Evolutionary conservation across 345 rosid genomes (phyloP).

Genomic region (Ceriops decandra): DNA sequence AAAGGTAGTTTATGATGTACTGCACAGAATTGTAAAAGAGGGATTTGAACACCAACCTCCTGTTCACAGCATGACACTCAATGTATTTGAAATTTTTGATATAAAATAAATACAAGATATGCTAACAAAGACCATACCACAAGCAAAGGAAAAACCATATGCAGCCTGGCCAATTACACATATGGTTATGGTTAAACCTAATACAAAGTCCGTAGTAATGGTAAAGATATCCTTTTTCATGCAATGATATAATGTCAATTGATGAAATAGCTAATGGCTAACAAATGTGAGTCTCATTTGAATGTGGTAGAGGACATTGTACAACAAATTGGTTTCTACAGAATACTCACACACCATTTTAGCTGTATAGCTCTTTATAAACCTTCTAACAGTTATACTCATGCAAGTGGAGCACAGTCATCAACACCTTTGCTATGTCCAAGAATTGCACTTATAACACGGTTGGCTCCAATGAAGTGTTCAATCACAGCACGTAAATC

Average conservation of each 20-base stretch:
- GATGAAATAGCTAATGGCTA: neutral
- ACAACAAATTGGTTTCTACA: no score
- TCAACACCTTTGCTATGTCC: conserved; percentile 29
- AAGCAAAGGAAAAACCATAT: neutral
- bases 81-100: no score
- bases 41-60: no score
- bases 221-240: neutral
- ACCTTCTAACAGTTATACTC: neutral
- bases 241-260: neutral
- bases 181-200: neutral
- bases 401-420: neutral
- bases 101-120: neutral
- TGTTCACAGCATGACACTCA: no score
- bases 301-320: neutral
- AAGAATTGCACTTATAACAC: conserved; percentile 17
- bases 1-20: no score
- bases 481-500: conserved; percentile 25
- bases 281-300: neutral
- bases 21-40: no score
- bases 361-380: neutral
- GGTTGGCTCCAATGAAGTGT: conserved; percentile 20
- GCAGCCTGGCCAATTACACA: neutral
- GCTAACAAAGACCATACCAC: neutral
- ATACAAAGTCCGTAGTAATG: neutral
- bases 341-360: no score